Base-by-base conservation (phyloP, 139 green algal species). In the Haematococcus lacustris region DNA sequence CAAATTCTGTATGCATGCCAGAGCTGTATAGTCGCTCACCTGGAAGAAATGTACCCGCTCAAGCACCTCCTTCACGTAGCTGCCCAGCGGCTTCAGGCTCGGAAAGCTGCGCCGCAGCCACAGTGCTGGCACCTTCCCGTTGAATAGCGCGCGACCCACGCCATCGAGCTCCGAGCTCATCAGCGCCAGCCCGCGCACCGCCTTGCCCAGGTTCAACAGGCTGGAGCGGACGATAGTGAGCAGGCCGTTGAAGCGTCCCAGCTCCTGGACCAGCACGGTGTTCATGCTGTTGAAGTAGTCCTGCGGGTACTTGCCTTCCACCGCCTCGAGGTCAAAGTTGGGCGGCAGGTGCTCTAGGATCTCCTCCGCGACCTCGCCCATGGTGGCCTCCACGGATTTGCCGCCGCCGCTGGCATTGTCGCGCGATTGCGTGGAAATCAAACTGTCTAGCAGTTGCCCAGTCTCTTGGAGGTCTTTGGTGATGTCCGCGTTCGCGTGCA, bases 241-340 rank as follows among this genome's bases (percentile, higher is more conserved):
- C 40, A 92, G 74, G 2, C 82, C 62, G 78, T 94, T 94, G 81
- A 90, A 94, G 57, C 89, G 85, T 70, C 93, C 87, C 61, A 93
- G 80, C 85, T 94, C 89, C 75, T 76, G 66, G 5, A 26, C n/a
- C 70, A 94, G 76, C 76, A 94, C 89, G 32, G 87, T 91, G 77
- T 94, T 94, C 83, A 94, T 92, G 50, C 53, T 82, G 78, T 94
- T 84, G 62, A 90, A 78, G 78, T 94, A 93, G 62, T 90, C 78
- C 60, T 91, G 86, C 38, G 89, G 89, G 73, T 90, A 93, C 79
- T 80, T 87, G 78, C 43, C 9, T 65, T 83, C 70, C 38, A 90
- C 88, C 3, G 73, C 77, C 67, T 94, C 88, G 17, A 88, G 70
- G 82, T 92, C 84, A 66, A 91, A 91, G 61, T 82, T 77, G 32